Evolutionary conservation across 2,329 filamentous ascomycete species (phyloP), one percentile per base, ranked within the genome.

Genomic region (Triangularia verruculosa): DNA sequence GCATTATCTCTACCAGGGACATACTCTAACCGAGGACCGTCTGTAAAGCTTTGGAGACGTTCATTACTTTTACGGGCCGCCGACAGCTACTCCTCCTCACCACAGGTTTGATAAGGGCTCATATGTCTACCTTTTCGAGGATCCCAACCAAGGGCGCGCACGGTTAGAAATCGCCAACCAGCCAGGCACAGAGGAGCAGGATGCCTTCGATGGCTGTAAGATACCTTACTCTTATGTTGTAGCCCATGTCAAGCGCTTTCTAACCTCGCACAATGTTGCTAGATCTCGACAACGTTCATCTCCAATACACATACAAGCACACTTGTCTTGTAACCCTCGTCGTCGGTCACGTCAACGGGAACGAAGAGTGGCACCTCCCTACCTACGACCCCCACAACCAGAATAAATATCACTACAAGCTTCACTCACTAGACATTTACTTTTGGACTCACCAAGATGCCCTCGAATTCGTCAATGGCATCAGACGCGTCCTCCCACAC

Each of bases 41-140:
- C 0, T 7, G 54, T 22, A 13, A 67, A 93, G 90, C 71, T 93
- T 91, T 72, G 89, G 85, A 67, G 91, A 94, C 72, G 74, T 93
- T 61, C 91, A 93, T 75, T 93, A 93, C 76, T 92, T 87, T 76
- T 92, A 93, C 77, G 83, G 84, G 25, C 83, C 87, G n/a, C 87
- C 88, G 2, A 81, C 82, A 5, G 80, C 83, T 62, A 86, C 83
- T 62, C 90, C 90, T 28, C 86, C 83, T n/a, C 91, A 93, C 74
- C 89, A 93, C 75, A 87, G 90, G 59, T 93, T 94, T 75, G 88
- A 92, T 75, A 90, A 90, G 74, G 85, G 87, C 55, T 93, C 89
- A 7, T 93, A 93, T 74, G 84, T 93, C 63, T 93, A 93, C 73
- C 79, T 93, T 5, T 93, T 92, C 74, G 89, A 93, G 75, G 89